phyloP scores from a whole-genome alignment of 257 asterid species.

The Marsdenia floribunda region DNA sequence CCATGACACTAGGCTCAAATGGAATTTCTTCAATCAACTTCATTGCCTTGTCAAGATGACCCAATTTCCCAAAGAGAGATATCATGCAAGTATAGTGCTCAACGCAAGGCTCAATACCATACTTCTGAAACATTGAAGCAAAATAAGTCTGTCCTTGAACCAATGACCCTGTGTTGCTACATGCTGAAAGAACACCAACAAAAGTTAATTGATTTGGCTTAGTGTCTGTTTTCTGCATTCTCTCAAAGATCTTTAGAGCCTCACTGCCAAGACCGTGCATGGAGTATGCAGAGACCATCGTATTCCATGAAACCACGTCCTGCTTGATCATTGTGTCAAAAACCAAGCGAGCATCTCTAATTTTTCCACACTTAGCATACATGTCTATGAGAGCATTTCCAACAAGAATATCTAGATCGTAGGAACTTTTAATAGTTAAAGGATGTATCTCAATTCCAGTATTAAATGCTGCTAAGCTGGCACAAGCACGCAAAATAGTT shows the following conservation, averaged over 20 bases:
- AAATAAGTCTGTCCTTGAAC: constrained; percentile 62
- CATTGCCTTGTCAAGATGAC: constrained; percentile 68
- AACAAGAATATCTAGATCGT: constrained; percentile 57
- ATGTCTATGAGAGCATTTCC: constrained; percentile 84
- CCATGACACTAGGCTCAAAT: constrained; percentile 75
- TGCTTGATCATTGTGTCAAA: constrained; percentile 46
- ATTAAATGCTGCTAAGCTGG: constrained; percentile 73
- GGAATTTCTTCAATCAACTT: constrained; percentile 68
- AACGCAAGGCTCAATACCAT: constrained; percentile 64
- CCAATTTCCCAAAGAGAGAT: constrained; percentile 76
- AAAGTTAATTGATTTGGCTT: constrained; percentile 70
- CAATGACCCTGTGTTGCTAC: constrained; percentile 84
- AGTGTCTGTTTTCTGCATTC: constrained; percentile 46
- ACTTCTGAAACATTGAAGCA: constrained; percentile 51
- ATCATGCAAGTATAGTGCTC: constrained; percentile 97
- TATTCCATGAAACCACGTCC: constrained; percentile 81
- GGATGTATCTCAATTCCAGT: constrained; percentile 77
- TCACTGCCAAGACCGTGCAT: constrained; percentile 82
- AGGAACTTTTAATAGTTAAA: constrained; percentile 50
- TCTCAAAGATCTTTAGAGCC: constrained; percentile 61
- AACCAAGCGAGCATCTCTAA: constrained; percentile 60
- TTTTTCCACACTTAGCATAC: constrained; percentile 88
- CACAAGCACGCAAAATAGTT: constrained; percentile 77
- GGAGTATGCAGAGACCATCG: constrained; percentile 83
- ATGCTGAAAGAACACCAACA: constrained; percentile 87